Evolutionary conservation across 169 alveolate genomes (phyloP).

Genomic region (Cardiosporidium cionae): DNA sequence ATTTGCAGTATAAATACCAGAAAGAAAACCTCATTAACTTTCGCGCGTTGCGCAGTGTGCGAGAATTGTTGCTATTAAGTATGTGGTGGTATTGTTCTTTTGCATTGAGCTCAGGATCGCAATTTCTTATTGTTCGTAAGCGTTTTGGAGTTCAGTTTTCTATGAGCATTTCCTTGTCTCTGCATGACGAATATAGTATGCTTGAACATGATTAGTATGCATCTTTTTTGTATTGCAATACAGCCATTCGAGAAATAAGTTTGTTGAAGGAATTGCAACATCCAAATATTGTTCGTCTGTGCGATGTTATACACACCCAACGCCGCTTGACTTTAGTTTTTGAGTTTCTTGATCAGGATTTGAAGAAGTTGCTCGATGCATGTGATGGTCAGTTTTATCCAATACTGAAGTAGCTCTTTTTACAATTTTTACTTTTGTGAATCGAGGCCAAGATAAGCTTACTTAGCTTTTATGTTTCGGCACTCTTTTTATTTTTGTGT

Average conservation of each 20-base stretch:
- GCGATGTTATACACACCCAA: conserved; percentile 96
- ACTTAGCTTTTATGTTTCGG: neutral
- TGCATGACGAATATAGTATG: no score
- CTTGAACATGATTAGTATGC: no score
- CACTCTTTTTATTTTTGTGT: neutral
- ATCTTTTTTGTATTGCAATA: neutral
- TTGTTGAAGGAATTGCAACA: conserved; percentile 90
- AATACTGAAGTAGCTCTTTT: no score
- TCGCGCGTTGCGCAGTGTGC: no score
- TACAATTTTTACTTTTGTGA: no score
- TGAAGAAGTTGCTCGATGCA: conserved; percentile 88
- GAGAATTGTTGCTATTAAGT: no score
- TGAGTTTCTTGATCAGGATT: conserved; percentile 95
- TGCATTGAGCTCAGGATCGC: no score
- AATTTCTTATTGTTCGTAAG: no score
- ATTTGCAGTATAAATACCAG: neutral
- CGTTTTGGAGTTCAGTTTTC: no score
- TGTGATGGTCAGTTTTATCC: conserved; percentile 55
- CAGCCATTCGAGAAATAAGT: conserved; percentile 82
- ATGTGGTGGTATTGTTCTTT: no score
- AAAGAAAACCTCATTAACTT: neutral
- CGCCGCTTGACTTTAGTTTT: conserved; percentile 92
- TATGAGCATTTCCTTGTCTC: no score
- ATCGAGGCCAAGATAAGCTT: no score
- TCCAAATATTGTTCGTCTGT: conserved; percentile 93